Percentiles rank a stretch among this genome's conserved stretches.
These are phyloP conservation scores for Paramecium bursaria DNA, from an alignment of 73 alveolate species.

Conservation along the genomic window DNA sequence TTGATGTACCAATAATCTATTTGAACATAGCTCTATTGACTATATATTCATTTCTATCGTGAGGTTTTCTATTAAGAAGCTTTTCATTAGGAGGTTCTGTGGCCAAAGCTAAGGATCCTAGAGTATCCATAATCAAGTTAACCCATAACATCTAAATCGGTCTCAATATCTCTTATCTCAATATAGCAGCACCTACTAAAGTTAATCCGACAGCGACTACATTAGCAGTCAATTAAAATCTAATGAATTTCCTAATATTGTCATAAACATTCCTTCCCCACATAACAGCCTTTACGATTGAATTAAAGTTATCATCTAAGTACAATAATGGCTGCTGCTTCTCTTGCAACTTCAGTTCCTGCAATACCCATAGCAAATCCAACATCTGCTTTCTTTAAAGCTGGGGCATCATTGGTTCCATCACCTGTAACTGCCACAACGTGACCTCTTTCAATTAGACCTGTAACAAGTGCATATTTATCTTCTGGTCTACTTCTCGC, in stretches of 20 bases:
- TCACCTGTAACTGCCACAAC: constrained; percentile 97
- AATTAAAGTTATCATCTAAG: constrained; percentile 97
- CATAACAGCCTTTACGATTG: constrained; percentile 93
- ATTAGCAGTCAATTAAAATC: constrained; percentile 92
- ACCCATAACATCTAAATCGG: constrained; percentile 88
- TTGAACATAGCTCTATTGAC: constrained; percentile 92
- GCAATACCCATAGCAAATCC: constrained; percentile 95
- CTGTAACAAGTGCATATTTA: constrained; percentile 88
- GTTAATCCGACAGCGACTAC: constrained; percentile 92
- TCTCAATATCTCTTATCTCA: constrained; percentile 87
- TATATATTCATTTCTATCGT: constrained; percentile 91
- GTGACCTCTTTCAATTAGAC: constrained; percentile 84
- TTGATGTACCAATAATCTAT: constrained; percentile 84
- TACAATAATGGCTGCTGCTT: constrained; percentile 96
- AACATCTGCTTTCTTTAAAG: constrained; percentile 91
- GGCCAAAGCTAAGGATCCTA: constrained; percentile 95
- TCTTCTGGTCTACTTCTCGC: constrained; percentile 94
- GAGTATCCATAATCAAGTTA: constrained; percentile 94
- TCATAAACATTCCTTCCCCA: constrained; percentile 98
- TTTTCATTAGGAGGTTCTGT: constrained; percentile 96
- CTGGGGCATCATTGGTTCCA: constrained; percentile 96
- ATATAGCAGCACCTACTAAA: constrained; percentile 89
- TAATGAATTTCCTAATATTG: constrained; percentile 89
- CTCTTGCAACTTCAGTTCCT: constrained; percentile 99
- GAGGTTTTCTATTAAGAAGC: constrained; percentile 86